Percentiles rank a stretch among this genome's conserved stretches.
These are phyloP conservation scores for Phytophthora ramorum DNA, from an alignment of 352 stramenopile species.

Conservation along the genomic window DNA sequence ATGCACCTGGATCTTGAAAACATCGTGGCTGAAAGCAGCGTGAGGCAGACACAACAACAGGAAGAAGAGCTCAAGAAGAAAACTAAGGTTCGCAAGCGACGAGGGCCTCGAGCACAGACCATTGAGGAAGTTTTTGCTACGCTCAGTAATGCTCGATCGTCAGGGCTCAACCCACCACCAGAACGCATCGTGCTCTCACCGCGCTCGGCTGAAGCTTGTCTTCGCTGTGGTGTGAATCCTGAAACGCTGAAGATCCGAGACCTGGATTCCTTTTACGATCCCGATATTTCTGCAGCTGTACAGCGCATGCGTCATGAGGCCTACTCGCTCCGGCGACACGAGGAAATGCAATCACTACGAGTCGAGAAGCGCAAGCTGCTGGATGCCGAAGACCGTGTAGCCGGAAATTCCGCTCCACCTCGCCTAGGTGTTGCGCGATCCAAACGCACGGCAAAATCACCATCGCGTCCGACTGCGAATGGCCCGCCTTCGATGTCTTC, in stretches of 20 bases:
- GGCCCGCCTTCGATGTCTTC: constrained; percentile 16
- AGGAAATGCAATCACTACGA: constrained; percentile 91
- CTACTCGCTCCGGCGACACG: constrained; percentile 91
- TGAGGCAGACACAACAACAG: constrained; percentile 1
- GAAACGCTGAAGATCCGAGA: constrained; percentile 93
- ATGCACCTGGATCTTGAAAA: constrained; percentile 43
- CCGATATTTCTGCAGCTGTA: constrained; percentile 80
- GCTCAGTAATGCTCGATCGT: constrained; percentile 73
- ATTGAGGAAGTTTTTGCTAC: constrained; percentile 85
- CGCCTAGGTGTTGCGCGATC: constrained; percentile 12
- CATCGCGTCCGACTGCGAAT: background rate
- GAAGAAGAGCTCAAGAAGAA: constrained; percentile 45
- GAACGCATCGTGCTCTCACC: constrained; percentile 89
- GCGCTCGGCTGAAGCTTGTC: constrained; percentile 87
- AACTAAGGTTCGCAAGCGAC: constrained; percentile 65
- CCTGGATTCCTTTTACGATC: constrained; percentile 92
- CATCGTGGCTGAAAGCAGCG: constrained; percentile 3
- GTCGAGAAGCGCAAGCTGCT: constrained; percentile 82
- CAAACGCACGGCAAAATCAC: constrained; percentile 21
- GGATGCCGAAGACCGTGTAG: constrained; percentile 43
- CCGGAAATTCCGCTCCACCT: constrained; percentile 1
- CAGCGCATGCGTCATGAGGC: constrained; percentile 93
- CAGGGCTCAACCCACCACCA: constrained; percentile 69
- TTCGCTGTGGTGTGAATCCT: constrained; percentile 92
- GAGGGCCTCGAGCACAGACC: constrained; percentile 61